These are phyloP conservation scores for Triticum timopheevii DNA, from an alignment of 176 grass and related monocot species.

Conservation along the genomic window DNA sequence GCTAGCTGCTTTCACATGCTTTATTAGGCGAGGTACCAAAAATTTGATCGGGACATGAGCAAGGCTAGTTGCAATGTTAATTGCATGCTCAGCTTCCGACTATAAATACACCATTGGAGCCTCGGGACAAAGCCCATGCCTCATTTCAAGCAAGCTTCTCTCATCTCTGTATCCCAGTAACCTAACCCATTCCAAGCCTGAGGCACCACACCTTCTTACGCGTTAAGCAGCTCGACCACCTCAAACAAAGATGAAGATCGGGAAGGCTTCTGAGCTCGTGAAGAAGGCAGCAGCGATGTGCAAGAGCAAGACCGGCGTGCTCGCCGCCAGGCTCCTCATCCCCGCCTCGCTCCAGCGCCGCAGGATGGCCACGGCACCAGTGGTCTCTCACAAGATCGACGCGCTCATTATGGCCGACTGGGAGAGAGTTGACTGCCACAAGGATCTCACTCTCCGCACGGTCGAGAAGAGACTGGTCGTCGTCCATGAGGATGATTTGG, in stretches of 20 bases:
- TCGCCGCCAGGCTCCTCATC: neutral
- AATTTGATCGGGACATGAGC: conserved; percentile 2
- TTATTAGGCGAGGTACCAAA: neutral
- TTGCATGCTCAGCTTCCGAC: neutral
- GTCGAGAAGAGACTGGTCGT: neutral
- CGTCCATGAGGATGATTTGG: neutral
- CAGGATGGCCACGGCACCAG: neutral
- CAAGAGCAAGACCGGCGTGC: neutral
- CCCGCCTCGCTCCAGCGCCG: neutral
- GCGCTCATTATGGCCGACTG: neutral
- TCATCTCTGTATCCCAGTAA: neutral
- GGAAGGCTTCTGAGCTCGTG: neutral
- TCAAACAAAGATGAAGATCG: neutral
- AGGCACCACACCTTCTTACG: neutral
- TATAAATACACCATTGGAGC: neutral
- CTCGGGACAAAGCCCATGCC: conserved; percentile 42
- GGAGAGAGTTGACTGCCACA: neutral
- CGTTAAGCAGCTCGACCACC: neutral
- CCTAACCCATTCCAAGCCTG: conserved; percentile 22
- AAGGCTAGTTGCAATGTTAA: neutral
- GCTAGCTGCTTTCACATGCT: conserved; percentile 22
- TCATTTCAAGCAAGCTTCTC: neutral
- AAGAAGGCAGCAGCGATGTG: neutral
- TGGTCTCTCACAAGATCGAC: neutral
- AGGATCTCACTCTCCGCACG: neutral